phyloP scores from a whole-genome alignment of 2,329 filamentous ascomycete species.

The Elsinoe australis region DNA sequence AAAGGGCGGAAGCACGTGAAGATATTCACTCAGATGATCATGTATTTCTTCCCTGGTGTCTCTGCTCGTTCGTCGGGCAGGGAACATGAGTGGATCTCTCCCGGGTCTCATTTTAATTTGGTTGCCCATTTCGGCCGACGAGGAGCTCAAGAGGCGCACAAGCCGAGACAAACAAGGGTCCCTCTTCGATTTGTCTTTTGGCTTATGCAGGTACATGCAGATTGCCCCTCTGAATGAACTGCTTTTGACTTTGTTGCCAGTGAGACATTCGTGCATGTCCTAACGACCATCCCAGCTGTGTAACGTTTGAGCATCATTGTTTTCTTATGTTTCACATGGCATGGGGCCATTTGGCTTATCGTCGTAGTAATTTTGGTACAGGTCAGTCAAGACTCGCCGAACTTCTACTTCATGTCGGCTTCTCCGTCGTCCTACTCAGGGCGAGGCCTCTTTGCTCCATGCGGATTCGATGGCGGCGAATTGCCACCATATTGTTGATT shows the following conservation, averaged over 20 bases:
- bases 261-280: slow-evolving; percentile 7
- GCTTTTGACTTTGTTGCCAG: neutral
- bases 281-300: neutral
- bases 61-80: neutral
- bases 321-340: too few relatives aligned
- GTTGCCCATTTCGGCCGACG: slow-evolving; percentile 2
- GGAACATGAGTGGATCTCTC: slow-evolving; percentile 5
- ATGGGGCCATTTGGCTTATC: too few relatives aligned
- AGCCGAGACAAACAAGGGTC: slow-evolving; percentile 7
- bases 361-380: too few relatives aligned
- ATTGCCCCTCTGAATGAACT: too few relatives aligned
- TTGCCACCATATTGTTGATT: slow-evolving; percentile 57
- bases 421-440: slow-evolving; percentile 17
- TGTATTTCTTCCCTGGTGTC: neutral
- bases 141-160: slow-evolving; percentile 8
- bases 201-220: slow-evolving; percentile 13
- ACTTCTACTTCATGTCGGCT: too few relatives aligned
- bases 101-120: slow-evolving; percentile 8
- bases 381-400: too few relatives aligned
- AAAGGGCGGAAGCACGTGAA: too few relatives aligned
- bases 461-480: slow-evolving; percentile 18
- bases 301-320: neutral
- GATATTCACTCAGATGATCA: neutral
- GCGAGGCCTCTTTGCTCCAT: slow-evolving; percentile 20
- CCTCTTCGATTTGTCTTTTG: neutral